Base-by-base conservation (phyloP, 2,329 filamentous ascomycete genomes). In the Claviceps arundinis region DNA sequence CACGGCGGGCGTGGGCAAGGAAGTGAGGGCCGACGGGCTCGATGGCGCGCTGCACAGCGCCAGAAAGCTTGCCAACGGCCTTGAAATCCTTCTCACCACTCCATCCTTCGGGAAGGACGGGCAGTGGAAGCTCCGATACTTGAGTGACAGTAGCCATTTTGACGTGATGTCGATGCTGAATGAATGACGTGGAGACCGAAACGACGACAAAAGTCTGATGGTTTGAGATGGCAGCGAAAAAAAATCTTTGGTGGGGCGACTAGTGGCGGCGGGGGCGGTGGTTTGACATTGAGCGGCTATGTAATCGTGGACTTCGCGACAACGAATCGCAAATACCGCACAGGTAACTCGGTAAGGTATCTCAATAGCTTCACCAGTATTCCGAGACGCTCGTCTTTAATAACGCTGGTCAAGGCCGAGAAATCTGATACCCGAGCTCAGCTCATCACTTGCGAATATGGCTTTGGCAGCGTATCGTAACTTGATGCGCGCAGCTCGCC, bases 11-110 rank as follows among this genome's bases (percentile, higher is more conserved):
- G 71, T 97, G 90, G 60, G 93, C 93, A 59, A 98, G 84, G 77
- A 96, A 98, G 76, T 96, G 89, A 70, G 93, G 91, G 61, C 93
- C 93, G 60, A 97, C 88, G 51, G 93, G 90, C 76, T 97, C 93
- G 63, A 98, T 84, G 67, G 86, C 91, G 66, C 93, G 85, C 74
- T 90, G 84, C 49, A 82, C 85, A 41, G 89, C 82, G 57, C 78
- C 72, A 56, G 87, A 90, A 57, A 97, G 77, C 61, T 82, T 76
- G 62, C 85, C 86, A 59, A 95, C 68, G 53, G 85, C 71, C 74
- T 93, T 93, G 80, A 97, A 95, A 70, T 94, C 88, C 70, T 94
- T 95, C 55, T 95, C 89, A 56, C 81, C 85, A 46, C 79, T 75
- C 90, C 91, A 97, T 61, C 82, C 88, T 63, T 79, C 77, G 47